Evolutionary conservation across 768 basidiomycete genomes (phyloP).

Genomic region (Omphalotus guepiniiformis): DNA sequence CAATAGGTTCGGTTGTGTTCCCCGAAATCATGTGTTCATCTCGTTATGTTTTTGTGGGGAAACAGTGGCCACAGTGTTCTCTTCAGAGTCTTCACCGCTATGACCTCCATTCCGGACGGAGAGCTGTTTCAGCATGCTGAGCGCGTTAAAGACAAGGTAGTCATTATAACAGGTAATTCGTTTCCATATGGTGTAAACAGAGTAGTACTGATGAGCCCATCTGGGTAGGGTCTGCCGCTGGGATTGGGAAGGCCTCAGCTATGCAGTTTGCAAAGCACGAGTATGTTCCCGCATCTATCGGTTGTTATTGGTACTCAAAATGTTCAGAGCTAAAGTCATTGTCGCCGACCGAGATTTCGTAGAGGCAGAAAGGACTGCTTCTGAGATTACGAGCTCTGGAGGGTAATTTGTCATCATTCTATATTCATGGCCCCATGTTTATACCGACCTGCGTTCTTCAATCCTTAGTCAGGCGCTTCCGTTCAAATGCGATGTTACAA

Average conservation of each 20-base stretch:
- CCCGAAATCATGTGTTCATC: no score
- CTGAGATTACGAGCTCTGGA: conserved; percentile 36
- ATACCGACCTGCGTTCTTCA: neutral
- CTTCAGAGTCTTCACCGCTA: conserved; percentile 14
- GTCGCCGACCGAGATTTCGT: conserved; percentile 47
- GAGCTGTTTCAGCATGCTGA: conserved; percentile 37
- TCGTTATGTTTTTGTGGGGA: no score
- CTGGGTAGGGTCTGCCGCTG: conserved; percentile 42
- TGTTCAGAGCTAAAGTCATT: conserved; percentile 44
- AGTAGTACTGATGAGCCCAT: neutral
- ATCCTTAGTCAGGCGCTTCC: conserved; percentile 35
- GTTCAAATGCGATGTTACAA: conserved; percentile 45
- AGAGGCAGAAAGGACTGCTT: conserved; percentile 35
- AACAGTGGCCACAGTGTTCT: no score
- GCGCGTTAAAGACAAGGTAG: conserved; percentile 42
- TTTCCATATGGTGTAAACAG: no score
- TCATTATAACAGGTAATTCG: conserved; percentile 53
- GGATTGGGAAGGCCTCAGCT: conserved; percentile 51
- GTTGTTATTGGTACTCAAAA: neutral
- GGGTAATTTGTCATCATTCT: conserved; percentile 30
- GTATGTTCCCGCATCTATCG: conserved; percentile 24
- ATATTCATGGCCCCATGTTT: neutral
- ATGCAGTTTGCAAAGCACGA: conserved; percentile 48
- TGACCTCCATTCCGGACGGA: conserved; percentile 45
- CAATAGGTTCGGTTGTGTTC: no score